A percentile compares a stretch with the other conserved stretches of the same genome.
Conservation (phyloP, 208 protist genomes). For the Wallacemonas sp. region DNA sequence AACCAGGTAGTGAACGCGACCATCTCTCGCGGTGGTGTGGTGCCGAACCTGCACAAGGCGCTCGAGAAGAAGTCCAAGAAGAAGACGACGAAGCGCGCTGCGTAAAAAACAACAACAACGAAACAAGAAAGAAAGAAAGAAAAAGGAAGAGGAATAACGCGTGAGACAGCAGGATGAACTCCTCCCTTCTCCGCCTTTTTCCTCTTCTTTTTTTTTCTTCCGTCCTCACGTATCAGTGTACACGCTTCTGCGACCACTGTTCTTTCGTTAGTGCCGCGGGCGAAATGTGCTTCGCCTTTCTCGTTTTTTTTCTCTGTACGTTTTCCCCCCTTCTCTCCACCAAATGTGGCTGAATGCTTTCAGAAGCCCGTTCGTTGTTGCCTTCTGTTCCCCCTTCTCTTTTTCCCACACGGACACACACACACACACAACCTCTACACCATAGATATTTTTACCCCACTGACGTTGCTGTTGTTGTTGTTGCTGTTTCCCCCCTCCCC, state of each 20-base stretch:
- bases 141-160: background rate
- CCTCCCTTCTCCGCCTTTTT: slow-evolving; percentile 5
- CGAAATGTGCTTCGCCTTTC: too few species aligned
- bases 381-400: background rate
- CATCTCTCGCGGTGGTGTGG: slow-evolving; percentile 88
- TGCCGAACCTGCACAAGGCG: slow-evolving; percentile 89
- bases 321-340: too few species aligned
- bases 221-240: slow-evolving; percentile 7
- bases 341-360: too few species aligned
- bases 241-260: background rate
- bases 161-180: slow-evolving; percentile 3
- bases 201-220: background rate
- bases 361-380: background rate
- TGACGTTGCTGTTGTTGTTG: background rate
- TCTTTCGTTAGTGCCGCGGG: too few species aligned
- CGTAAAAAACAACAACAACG: background rate
- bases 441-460: slow-evolving; percentile 3
- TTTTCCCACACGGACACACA: too few species aligned
- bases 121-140: background rate
- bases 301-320: too few species aligned
- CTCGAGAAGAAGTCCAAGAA: slow-evolving; percentile 92
- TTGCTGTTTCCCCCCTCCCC: background rate
- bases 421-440: background rate
- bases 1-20: slow-evolving; percentile 97
- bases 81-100: slow-evolving; percentile 81